Percentiles rank a stretch among this genome's conserved stretches.
phyloP scores from a whole-genome alignment of 2,329 filamentous ascomycete species.

The Chalaropsis ovoidea region DNA sequence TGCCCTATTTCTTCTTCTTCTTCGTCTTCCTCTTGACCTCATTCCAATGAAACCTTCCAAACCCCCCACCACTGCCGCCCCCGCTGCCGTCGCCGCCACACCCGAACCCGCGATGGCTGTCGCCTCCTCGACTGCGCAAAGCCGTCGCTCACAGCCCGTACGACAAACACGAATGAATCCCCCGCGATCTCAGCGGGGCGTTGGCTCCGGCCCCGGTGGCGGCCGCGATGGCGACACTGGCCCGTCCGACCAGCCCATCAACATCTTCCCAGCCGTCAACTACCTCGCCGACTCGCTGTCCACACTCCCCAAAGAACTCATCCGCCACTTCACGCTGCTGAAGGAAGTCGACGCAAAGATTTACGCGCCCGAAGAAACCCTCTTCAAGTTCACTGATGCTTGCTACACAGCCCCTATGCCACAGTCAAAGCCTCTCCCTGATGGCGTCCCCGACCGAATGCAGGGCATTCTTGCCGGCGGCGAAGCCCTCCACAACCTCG shows the following conservation, averaged over 20 bases:
- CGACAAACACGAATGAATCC: conserved; percentile 58
- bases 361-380: conserved; percentile 72
- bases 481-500: conserved; percentile 20
- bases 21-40: not conserved
- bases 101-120: conserved; percentile 12
- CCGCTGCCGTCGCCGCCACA: conserved; percentile 32
- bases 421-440: conserved; percentile 15
- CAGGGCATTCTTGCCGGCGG: conserved; percentile 18
- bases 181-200: conserved; percentile 39
- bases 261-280: conserved; percentile 56
- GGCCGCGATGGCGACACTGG: conserved; percentile 39
- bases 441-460: conserved; percentile 6
- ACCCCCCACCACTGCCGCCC: conserved; percentile 32
- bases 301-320: conserved; percentile 86
- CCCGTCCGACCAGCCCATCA: conserved; percentile 47
- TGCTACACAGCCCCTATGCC: conserved; percentile 41
- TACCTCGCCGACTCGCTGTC: conserved; percentile 86
- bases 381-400: conserved; percentile 63
- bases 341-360: conserved; percentile 98
- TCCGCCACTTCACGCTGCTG: conserved; percentile 86
- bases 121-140: conserved; percentile 32
- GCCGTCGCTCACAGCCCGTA: conserved; percentile 52
- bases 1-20: not conserved
- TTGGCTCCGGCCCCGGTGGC: conserved; percentile 28
- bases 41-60: conserved; percentile 47